Base-by-base conservation (phyloP, 768 basidiomycete species). In the Hydnomerulius pinastri region DNA sequence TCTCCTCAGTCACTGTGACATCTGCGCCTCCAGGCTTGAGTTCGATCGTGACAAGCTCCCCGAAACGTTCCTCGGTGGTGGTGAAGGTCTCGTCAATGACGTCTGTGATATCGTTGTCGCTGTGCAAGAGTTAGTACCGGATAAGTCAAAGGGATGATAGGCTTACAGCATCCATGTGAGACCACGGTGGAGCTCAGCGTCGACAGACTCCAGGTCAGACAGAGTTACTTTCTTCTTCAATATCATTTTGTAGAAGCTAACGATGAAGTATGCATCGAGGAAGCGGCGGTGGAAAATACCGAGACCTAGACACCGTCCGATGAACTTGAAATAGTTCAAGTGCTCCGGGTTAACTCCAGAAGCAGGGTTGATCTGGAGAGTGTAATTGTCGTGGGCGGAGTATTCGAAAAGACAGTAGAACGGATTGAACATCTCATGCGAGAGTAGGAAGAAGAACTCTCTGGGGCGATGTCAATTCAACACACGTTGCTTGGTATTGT, bases 341-440 rank as follows among this genome's bases (percentile, higher is more conserved):
- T 99, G 97, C 72, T 99, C 97, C 0, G 97, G 97, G 70, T 99
- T 99, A 60, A 99, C 92, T 36, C 92, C 92, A 28, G 94, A 97
- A 9, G 93, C 94, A 11, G 96, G 96, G 73, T 98, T 98, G 71
- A 99, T 98, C 72, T 99, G 97, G 24, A 99, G 86, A 9, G 97
- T 98, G 68, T 99, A 99, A 73, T 99, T 98, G 78, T 98, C 97
- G 74, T 98, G 96, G 17, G 97, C 97, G 2, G 97, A 98, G 72
- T 99, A 99, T 73, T 99, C 97, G 73, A 99, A 99, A 10, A 99
- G 78, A 70, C 97, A 98, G 73, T 99, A 98, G 81, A 99, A 98
- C 20, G 97, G 97, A 71, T 98, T 97, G 79, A 99, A 98, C 97
- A 99, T 98, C 73, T 98, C 97, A 69, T 99, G 97, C 28, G 96